phyloP scores from a whole-genome alignment of 345 rosid genomes.

The Populus euphratica region DNA sequence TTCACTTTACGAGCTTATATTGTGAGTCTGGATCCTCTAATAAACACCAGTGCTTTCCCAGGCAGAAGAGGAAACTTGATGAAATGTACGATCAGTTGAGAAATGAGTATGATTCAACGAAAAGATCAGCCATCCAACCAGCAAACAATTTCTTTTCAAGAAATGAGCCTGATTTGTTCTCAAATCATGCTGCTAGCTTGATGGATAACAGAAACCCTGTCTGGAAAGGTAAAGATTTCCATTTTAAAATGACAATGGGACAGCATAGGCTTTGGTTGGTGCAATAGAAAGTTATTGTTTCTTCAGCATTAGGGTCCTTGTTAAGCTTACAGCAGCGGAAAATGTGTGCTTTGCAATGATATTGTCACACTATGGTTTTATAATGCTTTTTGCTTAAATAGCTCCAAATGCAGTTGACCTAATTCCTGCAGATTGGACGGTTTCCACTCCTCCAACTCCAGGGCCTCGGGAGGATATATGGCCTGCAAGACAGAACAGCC shows the following conservation, averaged over 20 bases:
- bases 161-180: constrained; percentile 70
- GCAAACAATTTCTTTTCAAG: constrained; percentile 59
- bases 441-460: constrained; percentile 88
- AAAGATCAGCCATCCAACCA: constrained; percentile 82
- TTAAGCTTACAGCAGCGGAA: background rate
- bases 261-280: background rate
- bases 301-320: background rate
- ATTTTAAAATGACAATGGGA: constrained; percentile 1
- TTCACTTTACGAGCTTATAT: background rate
- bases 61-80: constrained; percentile 96
- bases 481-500: constrained; percentile 83
- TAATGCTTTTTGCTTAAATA: constrained; percentile 25
- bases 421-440: constrained; percentile 78
- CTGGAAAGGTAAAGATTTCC: constrained; percentile 59
- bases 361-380: constrained; percentile 1
- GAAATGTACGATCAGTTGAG: constrained; percentile 95
- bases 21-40: constrained; percentile 9
- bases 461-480: constrained; percentile 84
- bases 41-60: constrained; percentile 23
- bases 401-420: constrained; percentile 70
- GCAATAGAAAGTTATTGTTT: background rate
- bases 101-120: constrained; percentile 66
- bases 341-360: constrained; percentile 4
- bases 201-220: constrained; percentile 59
- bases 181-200: constrained; percentile 52